These are phyloP conservation scores for Spathaspora boniae DNA, from an alignment of 805 yeast species.

Conservation along the genomic window DNA sequence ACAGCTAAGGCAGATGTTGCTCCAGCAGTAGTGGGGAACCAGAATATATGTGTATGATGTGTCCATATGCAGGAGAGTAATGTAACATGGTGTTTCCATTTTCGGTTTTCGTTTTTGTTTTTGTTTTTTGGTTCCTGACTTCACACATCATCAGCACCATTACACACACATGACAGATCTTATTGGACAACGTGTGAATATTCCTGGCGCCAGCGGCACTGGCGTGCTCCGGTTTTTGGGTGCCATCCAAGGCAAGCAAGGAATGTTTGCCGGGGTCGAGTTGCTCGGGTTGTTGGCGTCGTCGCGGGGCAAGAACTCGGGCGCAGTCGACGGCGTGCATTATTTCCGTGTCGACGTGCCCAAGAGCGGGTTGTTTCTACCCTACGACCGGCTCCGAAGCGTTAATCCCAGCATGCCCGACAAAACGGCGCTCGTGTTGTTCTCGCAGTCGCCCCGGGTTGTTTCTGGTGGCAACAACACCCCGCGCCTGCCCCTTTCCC, in stretches of 20 bases:
- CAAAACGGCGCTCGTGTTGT: neutral
- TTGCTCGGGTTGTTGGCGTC: conserved; percentile 58
- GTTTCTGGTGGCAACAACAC: conserved; percentile 1
- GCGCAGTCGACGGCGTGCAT: conserved; percentile 67
- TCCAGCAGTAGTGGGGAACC: neutral
- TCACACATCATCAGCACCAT: neutral
- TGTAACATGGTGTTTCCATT: no score
- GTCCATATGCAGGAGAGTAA: neutral
- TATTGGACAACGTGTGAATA: conserved; percentile 35
- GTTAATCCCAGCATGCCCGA: conserved; percentile 30
- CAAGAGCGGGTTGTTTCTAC: conserved; percentile 73
- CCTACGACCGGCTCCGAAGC: conserved; percentile 42
- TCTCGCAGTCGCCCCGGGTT: neutral
- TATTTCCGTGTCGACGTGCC: conserved; percentile 67
- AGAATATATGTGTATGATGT: neutral
- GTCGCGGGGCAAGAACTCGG: conserved; percentile 76
- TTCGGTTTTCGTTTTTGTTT: no score
- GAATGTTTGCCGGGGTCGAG: conserved; percentile 86
- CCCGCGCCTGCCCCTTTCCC: conserved; percentile 1
- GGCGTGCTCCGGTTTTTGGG: conserved; percentile 75
- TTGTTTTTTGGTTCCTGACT: conserved; percentile 1
- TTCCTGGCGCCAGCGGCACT: conserved; percentile 58
- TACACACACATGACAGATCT: conserved; percentile 22
- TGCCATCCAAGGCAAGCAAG: conserved; percentile 62
- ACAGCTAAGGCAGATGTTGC: neutral